Conservation (phyloP, 345 rosid genomes). For the Syzygium oleosum region DNA sequence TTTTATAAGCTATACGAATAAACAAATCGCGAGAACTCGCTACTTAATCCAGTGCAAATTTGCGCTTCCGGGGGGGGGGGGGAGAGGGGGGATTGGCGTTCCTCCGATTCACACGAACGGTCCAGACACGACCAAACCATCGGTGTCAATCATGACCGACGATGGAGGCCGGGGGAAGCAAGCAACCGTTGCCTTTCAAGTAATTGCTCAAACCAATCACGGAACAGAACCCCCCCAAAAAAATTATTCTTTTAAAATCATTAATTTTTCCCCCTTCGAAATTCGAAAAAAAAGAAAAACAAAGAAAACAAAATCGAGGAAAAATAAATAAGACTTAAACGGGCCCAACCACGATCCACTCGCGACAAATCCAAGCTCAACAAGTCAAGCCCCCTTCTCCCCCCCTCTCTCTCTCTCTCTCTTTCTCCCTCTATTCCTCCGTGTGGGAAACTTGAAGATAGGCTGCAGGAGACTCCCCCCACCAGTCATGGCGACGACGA, state of each 20-base stretch:
- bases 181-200: conserved; percentile 1
- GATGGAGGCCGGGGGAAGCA: not conserved
- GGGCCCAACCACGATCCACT: not conserved
- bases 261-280: not conserved
- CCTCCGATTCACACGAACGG: not conserved
- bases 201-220: not conserved
- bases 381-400: not conserved
- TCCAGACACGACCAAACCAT: not conserved
- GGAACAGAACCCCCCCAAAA: not conserved
- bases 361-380: not conserved
- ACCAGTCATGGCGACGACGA: not conserved
- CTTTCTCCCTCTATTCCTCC: not conserved
- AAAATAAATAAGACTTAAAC: not conserved
- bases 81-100: not conserved
- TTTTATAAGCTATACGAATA: not conserved
- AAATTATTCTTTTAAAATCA: too few species aligned
- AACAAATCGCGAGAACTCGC: rapidly evolving
- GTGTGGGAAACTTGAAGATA: not conserved
- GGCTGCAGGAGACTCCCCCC: not conserved
- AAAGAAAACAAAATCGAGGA: not conserved
- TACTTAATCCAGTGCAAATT: not conserved
- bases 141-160: not conserved
- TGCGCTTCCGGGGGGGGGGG: not conserved
- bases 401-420: not conserved
- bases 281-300: not conserved